phyloP scores from a whole-genome alignment of 2,329 filamentous ascomycete genomes.

The Ceratocystis harringtonii region DNA sequence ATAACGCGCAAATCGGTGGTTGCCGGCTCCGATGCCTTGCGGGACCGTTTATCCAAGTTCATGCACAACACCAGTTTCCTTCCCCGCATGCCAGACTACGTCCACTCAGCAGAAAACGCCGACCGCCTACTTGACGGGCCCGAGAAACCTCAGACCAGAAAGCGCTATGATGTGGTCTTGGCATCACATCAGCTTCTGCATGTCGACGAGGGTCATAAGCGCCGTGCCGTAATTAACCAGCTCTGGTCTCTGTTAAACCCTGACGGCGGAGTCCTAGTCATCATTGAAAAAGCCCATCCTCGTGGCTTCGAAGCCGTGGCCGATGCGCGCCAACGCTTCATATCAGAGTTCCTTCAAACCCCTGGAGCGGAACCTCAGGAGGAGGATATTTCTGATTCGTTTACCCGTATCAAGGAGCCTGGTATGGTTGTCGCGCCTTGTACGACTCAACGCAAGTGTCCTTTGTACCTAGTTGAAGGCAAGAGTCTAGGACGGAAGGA shows the following conservation, averaged over 20 bases:
- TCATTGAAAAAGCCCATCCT: conserved; percentile 82
- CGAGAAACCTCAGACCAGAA: conserved; percentile 42
- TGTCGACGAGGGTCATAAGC: conserved; percentile 57
- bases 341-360: conserved; percentile 56
- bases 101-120: conserved; percentile 47
- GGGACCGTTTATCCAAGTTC: conserved; percentile 59
- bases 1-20: conserved; percentile 68
- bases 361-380: conserved; percentile 25
- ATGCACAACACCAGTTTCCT: conserved; percentile 85
- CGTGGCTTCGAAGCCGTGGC: conserved; percentile 87
- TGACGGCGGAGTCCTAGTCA: conserved; percentile 68
- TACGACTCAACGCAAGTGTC: conserved; percentile 76
- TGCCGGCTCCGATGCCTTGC: conserved; percentile 57
- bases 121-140: conserved; percentile 45
- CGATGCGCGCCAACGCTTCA: conserved; percentile 62
- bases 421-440: conserved; percentile 61
- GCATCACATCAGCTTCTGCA: conserved; percentile 72
- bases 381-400: conserved; percentile 17
- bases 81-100: conserved; percentile 76
- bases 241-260: conserved; percentile 77
- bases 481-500: conserved; percentile 64
- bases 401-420: conserved; percentile 34
- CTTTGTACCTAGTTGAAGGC: conserved; percentile 68
- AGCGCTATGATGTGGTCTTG: conserved; percentile 79
- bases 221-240: conserved; percentile 69